Evolutionary conservation across 495 filamentous ascomycete genomes (phyloP).

Genomic region (Neurospora sp.): DNA sequence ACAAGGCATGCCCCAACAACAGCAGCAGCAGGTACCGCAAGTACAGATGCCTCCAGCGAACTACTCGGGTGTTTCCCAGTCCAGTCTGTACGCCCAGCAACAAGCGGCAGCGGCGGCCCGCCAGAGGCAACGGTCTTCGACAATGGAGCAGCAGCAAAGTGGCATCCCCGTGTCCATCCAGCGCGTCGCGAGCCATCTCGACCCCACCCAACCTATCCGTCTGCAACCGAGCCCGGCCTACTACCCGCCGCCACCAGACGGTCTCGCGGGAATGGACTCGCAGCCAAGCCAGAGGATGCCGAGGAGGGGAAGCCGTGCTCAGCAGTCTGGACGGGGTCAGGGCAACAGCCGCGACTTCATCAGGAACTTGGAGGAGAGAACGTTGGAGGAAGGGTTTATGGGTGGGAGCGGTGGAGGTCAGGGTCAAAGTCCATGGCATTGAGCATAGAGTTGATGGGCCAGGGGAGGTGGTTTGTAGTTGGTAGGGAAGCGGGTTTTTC

Average conservation of each 20-base stretch:
- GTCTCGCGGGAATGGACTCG: conserved; percentile 44
- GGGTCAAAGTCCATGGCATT: conserved; percentile 40
- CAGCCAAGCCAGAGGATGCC: conserved; percentile 54
- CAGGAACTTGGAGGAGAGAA: conserved; percentile 84
- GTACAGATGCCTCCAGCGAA: conserved; percentile 60
- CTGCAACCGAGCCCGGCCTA: conserved; percentile 95
- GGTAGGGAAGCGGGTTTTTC: not conserved
- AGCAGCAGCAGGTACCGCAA: conserved; percentile 27
- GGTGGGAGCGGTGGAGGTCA: conserved; percentile 15
- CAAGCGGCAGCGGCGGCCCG: conserved; percentile 54
- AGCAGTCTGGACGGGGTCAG: conserved; percentile 39
- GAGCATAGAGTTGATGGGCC: not conserved
- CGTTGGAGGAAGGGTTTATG: conserved; percentile 75
- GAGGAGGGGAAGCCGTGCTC: conserved; percentile 67
- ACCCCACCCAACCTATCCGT: conserved; percentile 88
- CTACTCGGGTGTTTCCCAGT: conserved; percentile 46
- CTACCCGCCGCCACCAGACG: conserved; percentile 91
- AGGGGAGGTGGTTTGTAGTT: not conserved
- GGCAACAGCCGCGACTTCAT: conserved; percentile 81
- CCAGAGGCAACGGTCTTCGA: conserved; percentile 79
- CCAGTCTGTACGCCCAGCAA: conserved; percentile 78
- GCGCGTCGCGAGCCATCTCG: conserved; percentile 91
- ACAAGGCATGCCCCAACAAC: conserved; percentile 52
- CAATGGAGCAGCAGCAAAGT: conserved; percentile 85
- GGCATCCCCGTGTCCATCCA: conserved; percentile 91